Evolutionary conservation across 176 grass and related monocot genomes (phyloP).

Genomic region (Musa itinerans): DNA sequence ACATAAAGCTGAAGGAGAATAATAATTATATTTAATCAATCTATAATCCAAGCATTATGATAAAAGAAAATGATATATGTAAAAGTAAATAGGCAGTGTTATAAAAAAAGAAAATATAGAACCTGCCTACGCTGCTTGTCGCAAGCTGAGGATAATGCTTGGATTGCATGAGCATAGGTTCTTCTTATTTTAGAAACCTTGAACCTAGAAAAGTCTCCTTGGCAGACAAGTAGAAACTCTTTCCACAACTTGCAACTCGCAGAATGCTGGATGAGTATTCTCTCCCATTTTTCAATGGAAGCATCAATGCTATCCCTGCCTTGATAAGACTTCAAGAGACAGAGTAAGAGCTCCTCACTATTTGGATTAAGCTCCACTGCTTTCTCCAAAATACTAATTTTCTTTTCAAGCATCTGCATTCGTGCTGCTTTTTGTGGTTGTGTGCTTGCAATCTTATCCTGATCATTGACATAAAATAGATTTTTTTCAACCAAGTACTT

Average conservation of each 20-base stretch:
- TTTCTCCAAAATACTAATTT: slow-evolving; percentile 93
- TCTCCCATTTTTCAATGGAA: slow-evolving; percentile 69
- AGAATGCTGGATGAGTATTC: slow-evolving; percentile 56
- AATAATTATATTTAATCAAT: not conserved
- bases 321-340: slow-evolving; percentile 71
- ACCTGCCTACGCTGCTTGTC: slow-evolving; percentile 94
- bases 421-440: slow-evolving; percentile 74
- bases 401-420: slow-evolving; percentile 85
- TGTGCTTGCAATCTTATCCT: slow-evolving; percentile 77
- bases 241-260: slow-evolving; percentile 91
- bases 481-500: not conserved
- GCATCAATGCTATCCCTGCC: slow-evolving; percentile 56
- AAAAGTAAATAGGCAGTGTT: not conserved
- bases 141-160: slow-evolving; percentile 65
- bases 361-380: slow-evolving; percentile 80
- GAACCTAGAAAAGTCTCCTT: slow-evolving; percentile 87
- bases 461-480: not conserved
- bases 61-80: not conserved
- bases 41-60: not conserved
- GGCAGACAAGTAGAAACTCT: slow-evolving; percentile 75
- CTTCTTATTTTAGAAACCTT: slow-evolving; percentile 77
- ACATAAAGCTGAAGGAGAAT: not conserved
- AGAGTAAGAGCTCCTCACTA: slow-evolving; percentile 70
- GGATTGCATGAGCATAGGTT: slow-evolving; percentile 64
- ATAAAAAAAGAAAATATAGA: slow-evolving; percentile 27